Percentiles rank a stretch among this genome's conserved stretches.
phyloP scores from a whole-genome alignment of 2,329 filamentous ascomycete species.

The Aspergillus udagawae region DNA sequence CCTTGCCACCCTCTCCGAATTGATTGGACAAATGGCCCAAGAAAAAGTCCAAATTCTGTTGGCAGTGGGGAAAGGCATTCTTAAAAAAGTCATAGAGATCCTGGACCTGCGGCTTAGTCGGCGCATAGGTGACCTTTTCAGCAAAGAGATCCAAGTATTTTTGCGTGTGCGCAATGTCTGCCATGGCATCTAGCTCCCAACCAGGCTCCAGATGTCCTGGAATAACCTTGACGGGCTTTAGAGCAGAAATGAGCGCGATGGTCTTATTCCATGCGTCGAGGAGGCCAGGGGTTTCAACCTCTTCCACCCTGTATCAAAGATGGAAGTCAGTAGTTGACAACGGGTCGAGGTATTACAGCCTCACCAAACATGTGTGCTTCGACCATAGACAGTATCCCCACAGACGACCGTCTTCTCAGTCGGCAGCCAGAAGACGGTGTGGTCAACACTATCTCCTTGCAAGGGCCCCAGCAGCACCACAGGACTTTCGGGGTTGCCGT shows the following conservation, averaged over 20 bases:
- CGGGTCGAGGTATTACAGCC: background rate
- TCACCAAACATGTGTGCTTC: constrained; percentile 30
- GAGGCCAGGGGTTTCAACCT: constrained; percentile 25
- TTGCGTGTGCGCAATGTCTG: constrained; percentile 26
- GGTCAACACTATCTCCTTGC: constrained; percentile 30
- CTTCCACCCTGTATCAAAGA: constrained; percentile 21
- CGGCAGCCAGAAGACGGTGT: constrained; percentile 30
- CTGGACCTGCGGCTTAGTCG: constrained; percentile 20
- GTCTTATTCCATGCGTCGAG: constrained; percentile 23
- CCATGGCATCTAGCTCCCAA: constrained; percentile 23
- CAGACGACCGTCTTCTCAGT: constrained; percentile 22
- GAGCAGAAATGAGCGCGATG: constrained; percentile 22
- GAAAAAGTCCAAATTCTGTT: constrained; percentile 33
- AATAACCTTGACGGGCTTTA: constrained; percentile 26
- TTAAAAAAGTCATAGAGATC: constrained; percentile 29
- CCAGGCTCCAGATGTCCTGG: constrained; percentile 25
- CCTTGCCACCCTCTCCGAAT: constrained; percentile 27
- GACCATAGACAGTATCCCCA: constrained; percentile 27
- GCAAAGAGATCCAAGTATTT: constrained; percentile 27
- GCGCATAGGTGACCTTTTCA: constrained; percentile 25
- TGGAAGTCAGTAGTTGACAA: background rate
- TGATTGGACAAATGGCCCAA: constrained; percentile 30
- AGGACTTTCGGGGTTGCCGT: constrained; percentile 20
- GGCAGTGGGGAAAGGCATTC: constrained; percentile 24
- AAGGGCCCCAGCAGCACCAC: constrained; percentile 28